Conservation (phyloP, 257 asterid species). For the Fraxinus americana region DNA sequence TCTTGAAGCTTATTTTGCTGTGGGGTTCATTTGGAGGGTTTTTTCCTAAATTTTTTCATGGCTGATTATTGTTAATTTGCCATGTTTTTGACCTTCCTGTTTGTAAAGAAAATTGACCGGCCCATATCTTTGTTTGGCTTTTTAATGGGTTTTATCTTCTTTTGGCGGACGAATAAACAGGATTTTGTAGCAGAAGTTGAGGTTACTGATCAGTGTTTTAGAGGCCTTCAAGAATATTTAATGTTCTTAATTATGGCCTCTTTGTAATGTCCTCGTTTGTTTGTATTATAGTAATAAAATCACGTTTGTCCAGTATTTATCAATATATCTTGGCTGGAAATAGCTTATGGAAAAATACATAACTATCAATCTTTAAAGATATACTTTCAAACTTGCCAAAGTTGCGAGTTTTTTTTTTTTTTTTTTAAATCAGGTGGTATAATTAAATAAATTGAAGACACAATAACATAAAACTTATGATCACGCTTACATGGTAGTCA, state of each 20-base stretch:
- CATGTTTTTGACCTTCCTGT: constrained; percentile 35
- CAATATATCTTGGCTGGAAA: background rate
- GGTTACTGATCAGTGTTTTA: constrained; percentile 34
- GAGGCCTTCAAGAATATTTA: constrained; percentile 30
- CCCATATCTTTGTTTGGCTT: constrained; percentile 30
- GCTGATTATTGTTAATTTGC: constrained; percentile 24
- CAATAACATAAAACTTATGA: too few species aligned
- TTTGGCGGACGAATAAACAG: constrained; percentile 28
- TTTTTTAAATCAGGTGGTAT: too few species aligned
- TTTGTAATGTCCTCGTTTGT: constrained; percentile 23
- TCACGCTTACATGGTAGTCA: too few species aligned
- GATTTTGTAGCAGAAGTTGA: constrained; percentile 22
- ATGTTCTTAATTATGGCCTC: constrained; percentile 19
- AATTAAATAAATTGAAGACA: too few species aligned
- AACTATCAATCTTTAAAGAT: too few species aligned
- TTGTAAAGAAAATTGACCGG: constrained; percentile 30
- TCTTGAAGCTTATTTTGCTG: constrained; percentile 30
- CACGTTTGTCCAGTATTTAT: too few species aligned
- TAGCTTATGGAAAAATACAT: too few species aligned
- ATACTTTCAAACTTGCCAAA: too few species aligned
- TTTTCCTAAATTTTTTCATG: constrained; percentile 33
- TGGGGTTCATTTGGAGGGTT: constrained; percentile 26
- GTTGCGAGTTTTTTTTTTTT: too few species aligned
- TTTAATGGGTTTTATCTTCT: constrained; percentile 19
- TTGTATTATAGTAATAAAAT: background rate